Evolutionary conservation across 2,329 filamentous ascomycete species (phyloP), one percentile per base, ranked within the genome.

Genomic region (Penicillium glabrum): DNA sequence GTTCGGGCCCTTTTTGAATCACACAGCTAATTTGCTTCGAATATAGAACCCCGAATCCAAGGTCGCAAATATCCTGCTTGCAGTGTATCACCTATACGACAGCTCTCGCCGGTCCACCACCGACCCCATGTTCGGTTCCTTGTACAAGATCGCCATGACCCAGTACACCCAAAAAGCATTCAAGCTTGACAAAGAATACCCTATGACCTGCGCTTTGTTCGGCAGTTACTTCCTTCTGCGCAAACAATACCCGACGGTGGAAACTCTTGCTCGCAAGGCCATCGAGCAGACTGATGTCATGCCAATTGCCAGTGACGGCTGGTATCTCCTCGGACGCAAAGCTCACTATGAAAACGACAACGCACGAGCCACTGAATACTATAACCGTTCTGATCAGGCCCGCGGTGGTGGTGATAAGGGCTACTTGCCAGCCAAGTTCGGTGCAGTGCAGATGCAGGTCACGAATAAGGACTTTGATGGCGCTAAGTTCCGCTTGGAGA

Each of bases 221-320:
- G 91, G 92, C 45, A 83, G 86, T 61, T 97, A 96, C 74, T 98
- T 97, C 75, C 79, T 97, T 27, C 87, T 91, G 2, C 85, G 90
- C 67, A 96, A 92, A 71, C 86, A 87, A 9, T 89, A 91, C 75
- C 78, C 85, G 24, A 92, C 91, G 58, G 92, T 95, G 10, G 92
- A 98, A 64, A 87, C 87, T 21, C 82, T 99, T 19, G 91, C 93
- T 8, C 89, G 93, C 72, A 95, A 95, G 73, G 93, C 95, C 7
- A 97, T 99, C 61, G 91, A 97, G 69, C 89, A 91, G 67, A 98
- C 95, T 2, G 95, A 99, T 70, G 91, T 98, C 65, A 96, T 96
- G 72, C 91, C 93, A 3, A 91, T 98, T 72, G 93, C 93, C 24
- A 96, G 93, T 76, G 96, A 99, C 71, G 96, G 95, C 35, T 98